A percentile compares a stretch with the other conserved stretches of the same genome.
Conservation (phyloP, 164 flowering plant species). For the Stephania cephalantha region DNA sequence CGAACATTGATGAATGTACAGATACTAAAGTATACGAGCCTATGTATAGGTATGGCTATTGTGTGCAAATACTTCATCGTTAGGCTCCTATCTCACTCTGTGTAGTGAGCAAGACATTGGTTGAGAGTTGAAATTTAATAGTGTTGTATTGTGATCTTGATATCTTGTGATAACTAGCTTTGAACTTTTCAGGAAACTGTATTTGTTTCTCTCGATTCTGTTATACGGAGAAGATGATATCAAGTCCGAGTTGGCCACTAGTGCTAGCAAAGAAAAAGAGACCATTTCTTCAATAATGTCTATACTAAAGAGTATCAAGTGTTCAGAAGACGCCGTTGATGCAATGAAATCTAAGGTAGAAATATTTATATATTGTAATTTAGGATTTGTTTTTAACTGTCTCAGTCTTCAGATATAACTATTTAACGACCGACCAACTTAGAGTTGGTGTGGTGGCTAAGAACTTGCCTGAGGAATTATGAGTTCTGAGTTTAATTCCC, state of each 20-base stretch:
- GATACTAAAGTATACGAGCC: constrained; percentile 64
- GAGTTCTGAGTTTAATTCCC: not conserved
- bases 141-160: not conserved
- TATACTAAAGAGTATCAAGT: constrained; percentile 55
- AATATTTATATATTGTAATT: not conserved
- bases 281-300: constrained; percentile 38
- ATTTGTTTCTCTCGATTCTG: constrained; percentile 59
- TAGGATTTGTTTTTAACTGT: not conserved
- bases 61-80: not conserved
- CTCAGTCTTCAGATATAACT: not conserved
- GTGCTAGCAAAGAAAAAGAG: constrained; percentile 43
- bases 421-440: too few species aligned
- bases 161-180: too few species aligned
- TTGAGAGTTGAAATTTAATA: not conserved
- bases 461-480: too few species aligned
- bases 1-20: constrained; percentile 62
- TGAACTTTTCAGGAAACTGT: constrained; percentile 50
- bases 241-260: constrained; percentile 31
- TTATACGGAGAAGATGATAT: constrained; percentile 63
- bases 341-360: constrained; percentile 64
- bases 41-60: constrained; percentile 59
- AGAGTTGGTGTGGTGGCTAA: too few species aligned
- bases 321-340: constrained; percentile 65
- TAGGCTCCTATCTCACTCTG: not conserved
- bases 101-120: not conserved